A percentile compares a stretch with the other conserved stretches of the same genome.
Evolutionary conservation across 116 monocot species (phyloP).

Genomic region (Cymodocea nodosa): DNA sequence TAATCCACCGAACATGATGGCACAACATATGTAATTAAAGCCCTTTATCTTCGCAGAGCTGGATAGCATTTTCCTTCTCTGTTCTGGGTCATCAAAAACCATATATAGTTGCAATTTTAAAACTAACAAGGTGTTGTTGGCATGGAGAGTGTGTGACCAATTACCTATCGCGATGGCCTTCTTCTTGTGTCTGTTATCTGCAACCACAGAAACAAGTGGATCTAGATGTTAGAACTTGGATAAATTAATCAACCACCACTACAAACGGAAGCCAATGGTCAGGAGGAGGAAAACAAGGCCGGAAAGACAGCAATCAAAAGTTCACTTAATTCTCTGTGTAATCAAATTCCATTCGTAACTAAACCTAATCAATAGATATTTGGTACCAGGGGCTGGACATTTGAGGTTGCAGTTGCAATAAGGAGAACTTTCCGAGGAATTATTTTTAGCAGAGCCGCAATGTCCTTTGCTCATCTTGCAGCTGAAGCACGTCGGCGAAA

Average conservation of each 20-base stretch:
- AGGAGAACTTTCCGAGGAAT: background rate
- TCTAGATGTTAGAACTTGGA: background rate
- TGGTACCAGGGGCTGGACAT: slow-evolving; percentile 1
- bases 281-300: background rate
- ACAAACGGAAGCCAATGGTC: too few species aligned
- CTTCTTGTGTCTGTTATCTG: background rate
- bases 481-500: background rate
- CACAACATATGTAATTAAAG: too few species aligned
- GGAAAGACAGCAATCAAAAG: background rate
- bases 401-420: background rate
- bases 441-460: background rate
- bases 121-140: background rate
- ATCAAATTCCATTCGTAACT: background rate
- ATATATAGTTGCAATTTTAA: background rate
- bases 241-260: too few species aligned
- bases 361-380: background rate
- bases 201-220: background rate
- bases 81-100: background rate
- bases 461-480: background rate
- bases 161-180: background rate
- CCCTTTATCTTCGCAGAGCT: too few species aligned
- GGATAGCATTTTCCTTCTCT: too few species aligned
- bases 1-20: too few species aligned
- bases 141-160: background rate
- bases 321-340: background rate